Evolutionary conservation across 805 yeast genomes (phyloP), one percentile per base, ranked within the genome.

Genomic region (Myxozyma neotropica): DNA sequence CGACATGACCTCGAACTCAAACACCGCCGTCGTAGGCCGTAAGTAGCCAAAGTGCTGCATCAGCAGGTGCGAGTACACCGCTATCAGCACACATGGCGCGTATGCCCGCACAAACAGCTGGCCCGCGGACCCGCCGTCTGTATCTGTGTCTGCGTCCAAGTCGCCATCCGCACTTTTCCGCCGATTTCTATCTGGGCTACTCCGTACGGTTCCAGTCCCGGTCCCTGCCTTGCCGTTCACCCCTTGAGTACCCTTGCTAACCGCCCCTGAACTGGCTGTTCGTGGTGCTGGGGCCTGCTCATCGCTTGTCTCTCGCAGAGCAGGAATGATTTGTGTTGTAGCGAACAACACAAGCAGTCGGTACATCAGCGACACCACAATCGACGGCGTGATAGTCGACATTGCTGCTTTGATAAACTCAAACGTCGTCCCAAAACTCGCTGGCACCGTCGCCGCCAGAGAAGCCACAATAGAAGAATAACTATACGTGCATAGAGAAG

Each of bases 311-410:
- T 61, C 53, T 21, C 64, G 84, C 58, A 88, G 74, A 10, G 86
- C 84, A 1, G 99, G 99, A 21, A 94, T 89, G 62, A 94, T 91
- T 70, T 96, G 87, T 15, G 97, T 89, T 1, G 98, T 97, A 1
- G 96, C 90, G 71, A 79, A 79, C 69, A 93, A 90, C 10, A 92
- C 96, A 3, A 88, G 80, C 21, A 93, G 84, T 68, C 99, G 81
- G 70, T 89, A 93, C 1, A 91, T 89, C 68, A 94, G 77, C 67
- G 91, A 91, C 26, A 91, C 79, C 27, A 89, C 75, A 24, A 94
- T 85, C 5, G 96, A 88, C 7, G 96, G 83, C 0, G 96, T 87
- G 55, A 91, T 77, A 31, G 92, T 88, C 33, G 80, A 77, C 42
- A 76, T 72, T 0, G 86, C 84, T 48, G 81, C 82, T 31, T 73